phyloP scores from a whole-genome alignment of 2,329 filamentous ascomycete genomes.

The Cladosporium sp. region DNA sequence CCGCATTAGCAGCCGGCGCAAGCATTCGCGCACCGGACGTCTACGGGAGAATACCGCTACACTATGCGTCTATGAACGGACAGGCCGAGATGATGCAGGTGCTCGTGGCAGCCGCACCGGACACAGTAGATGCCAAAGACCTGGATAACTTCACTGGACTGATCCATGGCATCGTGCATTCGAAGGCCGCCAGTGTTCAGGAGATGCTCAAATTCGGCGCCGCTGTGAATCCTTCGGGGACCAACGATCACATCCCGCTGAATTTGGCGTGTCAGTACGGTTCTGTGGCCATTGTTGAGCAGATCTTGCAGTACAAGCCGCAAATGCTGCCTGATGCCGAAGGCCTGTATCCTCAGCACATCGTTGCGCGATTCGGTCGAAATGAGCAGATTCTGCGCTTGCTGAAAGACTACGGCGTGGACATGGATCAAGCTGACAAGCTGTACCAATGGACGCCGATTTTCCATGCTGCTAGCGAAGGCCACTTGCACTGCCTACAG shows the following conservation, averaged over 20 bases:
- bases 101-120: conserved; percentile 44
- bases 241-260: conserved; percentile 86
- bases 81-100: conserved; percentile 52
- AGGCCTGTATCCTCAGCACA: conserved; percentile 92
- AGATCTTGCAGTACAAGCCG: conserved; percentile 74
- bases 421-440: conserved; percentile 89
- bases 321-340: conserved; percentile 89
- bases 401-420: conserved; percentile 76
- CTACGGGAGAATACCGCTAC: conserved; percentile 85
- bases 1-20: conserved; percentile 69
- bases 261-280: conserved; percentile 95
- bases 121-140: conserved; percentile 81
- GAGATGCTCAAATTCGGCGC: conserved; percentile 70
- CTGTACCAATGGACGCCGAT: conserved; percentile 96
- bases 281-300: conserved; percentile 73
- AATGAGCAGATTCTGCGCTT: conserved; percentile 72
- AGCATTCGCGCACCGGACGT: conserved; percentile 79
- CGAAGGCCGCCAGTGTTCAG: conserved; percentile 72
- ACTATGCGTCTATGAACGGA: conserved; percentile 95
- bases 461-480: conserved; percentile 93
- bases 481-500: conserved; percentile 81
- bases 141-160: conserved; percentile 96
- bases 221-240: conserved; percentile 77
- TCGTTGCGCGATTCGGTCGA: conserved; percentile 84
- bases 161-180: conserved; percentile 90